Percentiles rank a stretch among this genome's conserved stretches.
Evolutionary conservation across 257 asterid genomes (phyloP).

Genomic region (Solanum dulcamara): DNA sequence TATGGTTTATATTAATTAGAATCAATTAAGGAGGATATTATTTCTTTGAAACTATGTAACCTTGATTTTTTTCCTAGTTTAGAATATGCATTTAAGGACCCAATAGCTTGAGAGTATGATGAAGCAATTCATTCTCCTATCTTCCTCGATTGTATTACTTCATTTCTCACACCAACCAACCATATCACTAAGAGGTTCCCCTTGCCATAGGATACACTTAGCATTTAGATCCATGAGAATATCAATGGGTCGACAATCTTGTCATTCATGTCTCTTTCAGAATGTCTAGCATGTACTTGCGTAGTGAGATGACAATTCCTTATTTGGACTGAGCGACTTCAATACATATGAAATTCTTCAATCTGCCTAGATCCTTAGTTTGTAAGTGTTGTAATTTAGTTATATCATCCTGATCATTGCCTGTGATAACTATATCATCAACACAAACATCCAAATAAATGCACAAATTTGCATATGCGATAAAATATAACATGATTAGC

Average conservation of each 20-base stretch:
- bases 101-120: background rate
- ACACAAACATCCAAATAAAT: background rate
- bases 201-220: background rate
- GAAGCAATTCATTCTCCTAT: background rate
- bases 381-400: background rate
- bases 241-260: background rate
- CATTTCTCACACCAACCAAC: background rate
- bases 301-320: background rate
- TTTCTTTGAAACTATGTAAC: background rate
- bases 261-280: background rate
- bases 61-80: background rate
- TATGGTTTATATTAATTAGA: background rate
- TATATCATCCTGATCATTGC: background rate
- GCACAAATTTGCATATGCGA: background rate
- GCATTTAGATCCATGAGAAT: background rate
- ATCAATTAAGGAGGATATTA: background rate
- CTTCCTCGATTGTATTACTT: background rate
- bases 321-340: background rate
- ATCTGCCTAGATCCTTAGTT: background rate
- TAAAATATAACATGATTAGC: background rate
- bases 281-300: background rate
- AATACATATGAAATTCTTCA: background rate
- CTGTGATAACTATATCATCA: background rate
- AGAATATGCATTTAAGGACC: background rate
- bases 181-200: background rate